A percentile compares a stretch with the other conserved stretches of the same genome.
Evolutionary conservation across 495 filamentous ascomycete species (phyloP).

Genomic region (Xylaria castorea): DNA sequence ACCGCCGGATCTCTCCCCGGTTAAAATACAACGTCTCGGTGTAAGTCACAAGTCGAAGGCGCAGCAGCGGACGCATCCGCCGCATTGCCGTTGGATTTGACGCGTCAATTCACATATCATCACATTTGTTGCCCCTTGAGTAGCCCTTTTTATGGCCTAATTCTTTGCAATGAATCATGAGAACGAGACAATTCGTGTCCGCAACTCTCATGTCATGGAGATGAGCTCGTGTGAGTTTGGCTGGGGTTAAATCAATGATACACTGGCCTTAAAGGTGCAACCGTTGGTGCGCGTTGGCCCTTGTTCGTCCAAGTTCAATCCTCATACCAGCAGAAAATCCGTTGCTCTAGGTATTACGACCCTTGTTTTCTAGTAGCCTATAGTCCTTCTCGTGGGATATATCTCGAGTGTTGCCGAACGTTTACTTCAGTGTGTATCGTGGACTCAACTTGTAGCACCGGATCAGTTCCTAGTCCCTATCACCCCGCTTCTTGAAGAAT

Average conservation of each 20-base stretch:
- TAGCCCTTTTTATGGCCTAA: not conserved
- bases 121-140: not conserved
- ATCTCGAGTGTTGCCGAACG: not conserved
- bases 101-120: constrained; percentile 11
- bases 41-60: constrained; percentile 1
- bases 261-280: not conserved
- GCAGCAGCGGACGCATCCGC: constrained; percentile 14
- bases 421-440: not conserved
- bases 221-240: constrained; percentile 18
- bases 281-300: constrained; percentile 5
- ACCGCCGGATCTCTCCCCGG: constrained; percentile 16
- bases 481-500: constrained; percentile 23
- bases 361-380: not conserved
- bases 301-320: constrained; percentile 12
- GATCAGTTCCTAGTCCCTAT: not conserved
- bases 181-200: constrained; percentile 2
- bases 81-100: constrained; percentile 18
- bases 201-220: constrained; percentile 7
- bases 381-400: not conserved
- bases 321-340: constrained; percentile 13
- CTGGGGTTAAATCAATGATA: constrained; percentile 22
- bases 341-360: constrained; percentile 5
- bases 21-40: not conserved
- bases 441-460: constrained; percentile 10
- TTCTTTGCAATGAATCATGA: not conserved